These are phyloP conservation scores for Cadophora gregata DNA, from an alignment of 2,329 filamentous ascomycete genomes.

Conservation along the genomic window DNA sequence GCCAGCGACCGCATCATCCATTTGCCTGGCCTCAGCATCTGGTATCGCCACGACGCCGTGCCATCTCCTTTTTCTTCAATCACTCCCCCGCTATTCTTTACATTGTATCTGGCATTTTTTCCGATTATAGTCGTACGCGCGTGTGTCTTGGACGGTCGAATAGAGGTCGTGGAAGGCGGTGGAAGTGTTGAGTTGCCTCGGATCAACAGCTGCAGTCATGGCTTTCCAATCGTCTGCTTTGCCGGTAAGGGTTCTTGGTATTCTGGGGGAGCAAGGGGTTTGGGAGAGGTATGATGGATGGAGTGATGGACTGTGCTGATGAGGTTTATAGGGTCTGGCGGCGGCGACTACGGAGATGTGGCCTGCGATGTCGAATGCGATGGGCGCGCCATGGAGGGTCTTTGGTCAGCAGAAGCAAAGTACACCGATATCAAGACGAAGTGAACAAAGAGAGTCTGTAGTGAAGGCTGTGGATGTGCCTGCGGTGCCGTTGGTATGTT, in stretches of 20 bases:
- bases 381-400: conserved; percentile 47
- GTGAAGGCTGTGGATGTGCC: conserved; percentile 13
- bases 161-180: conserved; percentile 12
- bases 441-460: conserved; percentile 17
- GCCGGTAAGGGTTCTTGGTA: conserved; percentile 33
- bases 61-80: background rate
- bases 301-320: conserved; percentile 22
- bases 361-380: conserved; percentile 49
- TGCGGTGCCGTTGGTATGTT: conserved; percentile 24
- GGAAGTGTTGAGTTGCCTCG: conserved; percentile 10
- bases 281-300: background rate
- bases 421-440: conserved; percentile 26
- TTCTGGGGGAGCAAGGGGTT: too few relatives aligned
- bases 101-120: conserved; percentile 8
- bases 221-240: conserved; percentile 39
- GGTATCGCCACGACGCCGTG: conserved; percentile 13
- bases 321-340: conserved; percentile 49
- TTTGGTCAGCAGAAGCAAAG: conserved; percentile 36
- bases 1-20: conserved; percentile 21
- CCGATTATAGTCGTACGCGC: background rate
- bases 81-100: conserved; percentile 14
- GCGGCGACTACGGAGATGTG: conserved; percentile 51
- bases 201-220: conserved; percentile 28
- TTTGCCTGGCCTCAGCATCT: conserved; percentile 19
- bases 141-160: background rate